These are phyloP conservation scores for Maudiozyma turicensis DNA, from an alignment of 805 yeast genomes.

Conservation along the genomic window DNA sequence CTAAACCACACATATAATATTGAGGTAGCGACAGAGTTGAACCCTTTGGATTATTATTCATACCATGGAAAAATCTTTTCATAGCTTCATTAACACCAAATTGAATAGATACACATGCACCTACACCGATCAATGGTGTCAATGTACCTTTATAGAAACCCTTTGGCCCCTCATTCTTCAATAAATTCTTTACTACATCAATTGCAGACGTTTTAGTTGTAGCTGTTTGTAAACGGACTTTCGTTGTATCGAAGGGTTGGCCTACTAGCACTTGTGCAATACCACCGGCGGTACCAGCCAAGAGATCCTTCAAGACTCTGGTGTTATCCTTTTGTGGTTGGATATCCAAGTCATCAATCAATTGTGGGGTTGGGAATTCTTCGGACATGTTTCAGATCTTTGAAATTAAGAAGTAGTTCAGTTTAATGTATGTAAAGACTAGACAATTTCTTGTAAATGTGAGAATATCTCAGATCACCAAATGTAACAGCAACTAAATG, in stretches of 20 bases:
- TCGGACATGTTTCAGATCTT: constrained; percentile 22
- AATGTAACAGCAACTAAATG: too few relatives aligned
- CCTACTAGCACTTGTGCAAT: constrained; percentile 92
- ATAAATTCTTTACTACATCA: constrained; percentile 65
- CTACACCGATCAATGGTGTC: constrained; percentile 92
- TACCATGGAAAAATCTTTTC: constrained; percentile 63
- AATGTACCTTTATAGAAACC: constrained; percentile 92
- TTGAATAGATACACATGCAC: constrained; percentile 94
- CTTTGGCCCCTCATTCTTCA: constrained; percentile 68
- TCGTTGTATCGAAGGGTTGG: constrained; percentile 92
- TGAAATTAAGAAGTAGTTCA: too few relatives aligned
- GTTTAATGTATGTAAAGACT: too few relatives aligned
- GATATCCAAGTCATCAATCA: constrained; percentile 24
- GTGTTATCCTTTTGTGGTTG: constrained; percentile 13
- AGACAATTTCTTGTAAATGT: too few relatives aligned
- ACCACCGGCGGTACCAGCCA: constrained; percentile 93
- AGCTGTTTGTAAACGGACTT: constrained; percentile 85
- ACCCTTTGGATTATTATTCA: constrained; percentile 29
- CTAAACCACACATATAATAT: constrained; percentile 77
- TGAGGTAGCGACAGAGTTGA: constrained; percentile 39
- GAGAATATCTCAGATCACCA: too few relatives aligned
- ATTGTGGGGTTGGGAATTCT: constrained; percentile 25
- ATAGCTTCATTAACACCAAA: constrained; percentile 90
- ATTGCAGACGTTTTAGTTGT: constrained; percentile 60
- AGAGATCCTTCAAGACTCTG: constrained; percentile 59